A percentile compares a stretch with the other conserved stretches of the same genome.
phyloP scores from a whole-genome alignment of 176 grass and related monocot species.

The Olyra latifolia region DNA sequence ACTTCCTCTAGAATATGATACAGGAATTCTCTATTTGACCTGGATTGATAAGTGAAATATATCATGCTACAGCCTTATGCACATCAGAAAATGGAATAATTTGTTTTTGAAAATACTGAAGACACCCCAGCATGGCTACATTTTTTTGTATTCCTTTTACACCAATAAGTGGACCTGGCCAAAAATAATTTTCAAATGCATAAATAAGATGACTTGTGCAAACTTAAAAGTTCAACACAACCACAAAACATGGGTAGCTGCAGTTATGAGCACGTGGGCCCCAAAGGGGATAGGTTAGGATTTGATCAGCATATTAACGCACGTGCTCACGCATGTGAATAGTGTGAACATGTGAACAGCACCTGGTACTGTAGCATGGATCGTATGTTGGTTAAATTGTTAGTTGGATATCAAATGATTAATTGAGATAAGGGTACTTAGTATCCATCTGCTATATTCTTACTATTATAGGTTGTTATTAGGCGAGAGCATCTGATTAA shows the following conservation, averaged over 20 bases:
- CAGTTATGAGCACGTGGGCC: no score
- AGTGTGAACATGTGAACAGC: no score
- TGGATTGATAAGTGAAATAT: conserved; percentile 37
- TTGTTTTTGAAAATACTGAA: conserved; percentile 15
- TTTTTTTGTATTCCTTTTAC: conserved; percentile 5
- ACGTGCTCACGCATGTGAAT: no score
- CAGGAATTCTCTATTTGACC: conserved; percentile 82
- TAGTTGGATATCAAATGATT: no score
- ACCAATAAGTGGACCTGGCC: not conserved
- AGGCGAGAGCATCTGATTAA: no score
- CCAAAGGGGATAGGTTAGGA: no score
- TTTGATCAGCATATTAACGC: no score
- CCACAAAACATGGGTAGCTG: not conserved
- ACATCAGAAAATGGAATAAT: not conserved
- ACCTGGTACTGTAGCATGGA: no score
- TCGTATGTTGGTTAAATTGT: no score
- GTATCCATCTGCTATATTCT: no score
- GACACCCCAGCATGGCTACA: not conserved
- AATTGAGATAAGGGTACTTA: no score
- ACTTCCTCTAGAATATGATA: conserved; percentile 96
- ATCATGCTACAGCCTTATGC: not conserved
- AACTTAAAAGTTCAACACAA: not conserved
- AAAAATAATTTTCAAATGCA: not conserved
- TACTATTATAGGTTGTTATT: no score
- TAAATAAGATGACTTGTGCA: conserved; percentile 5